A percentile compares a stretch with the other conserved stretches of the same genome.
These are phyloP conservation scores for Sporothrix pseudoabietina DNA, from an alignment of 2,329 filamentous ascomycete species.

Conservation along the genomic window DNA sequence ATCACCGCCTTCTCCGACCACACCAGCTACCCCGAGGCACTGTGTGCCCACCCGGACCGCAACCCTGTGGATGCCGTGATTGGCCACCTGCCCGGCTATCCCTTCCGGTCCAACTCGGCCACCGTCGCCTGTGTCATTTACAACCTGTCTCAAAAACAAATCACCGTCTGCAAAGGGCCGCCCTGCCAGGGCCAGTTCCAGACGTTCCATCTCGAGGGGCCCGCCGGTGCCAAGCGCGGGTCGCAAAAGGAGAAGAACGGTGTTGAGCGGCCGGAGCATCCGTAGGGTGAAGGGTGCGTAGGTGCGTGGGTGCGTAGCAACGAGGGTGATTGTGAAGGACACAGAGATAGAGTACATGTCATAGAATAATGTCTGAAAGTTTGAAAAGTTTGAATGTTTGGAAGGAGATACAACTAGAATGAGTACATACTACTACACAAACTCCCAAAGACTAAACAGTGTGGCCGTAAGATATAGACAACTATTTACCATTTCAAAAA, in stretches of 20 bases:
- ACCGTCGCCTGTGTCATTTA: constrained; percentile 39
- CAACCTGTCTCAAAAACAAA: constrained; percentile 31
- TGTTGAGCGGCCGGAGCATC: constrained; percentile 18
- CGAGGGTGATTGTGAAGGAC: not conserved
- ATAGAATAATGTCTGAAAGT: not conserved
- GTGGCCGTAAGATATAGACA: too few species aligned
- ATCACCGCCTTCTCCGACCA: constrained; percentile 37
- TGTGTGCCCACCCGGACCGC: constrained; percentile 36
- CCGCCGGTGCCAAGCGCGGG: constrained; percentile 25
- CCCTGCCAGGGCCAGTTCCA: constrained; percentile 35
- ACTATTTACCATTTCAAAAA: too few species aligned
- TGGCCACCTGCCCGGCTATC: constrained; percentile 32
- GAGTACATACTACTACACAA: too few species aligned
- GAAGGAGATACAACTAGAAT: not conserved
- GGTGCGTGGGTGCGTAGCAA: not conserved
- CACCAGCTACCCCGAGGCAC: constrained; percentile 34
- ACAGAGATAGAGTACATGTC: not conserved
- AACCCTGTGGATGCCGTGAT: constrained; percentile 28
- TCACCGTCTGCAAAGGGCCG: constrained; percentile 37
- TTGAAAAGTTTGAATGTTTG: not conserved
- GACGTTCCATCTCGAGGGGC: constrained; percentile 28
- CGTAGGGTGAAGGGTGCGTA: too few species aligned
- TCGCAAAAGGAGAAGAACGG: constrained; percentile 18
- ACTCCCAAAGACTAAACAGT: too few species aligned
- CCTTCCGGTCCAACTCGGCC: constrained; percentile 28